These are phyloP conservation scores for Chlamydomonas schloesseri DNA, from an alignment of 139 green algal genomes.

Conservation along the genomic window DNA sequence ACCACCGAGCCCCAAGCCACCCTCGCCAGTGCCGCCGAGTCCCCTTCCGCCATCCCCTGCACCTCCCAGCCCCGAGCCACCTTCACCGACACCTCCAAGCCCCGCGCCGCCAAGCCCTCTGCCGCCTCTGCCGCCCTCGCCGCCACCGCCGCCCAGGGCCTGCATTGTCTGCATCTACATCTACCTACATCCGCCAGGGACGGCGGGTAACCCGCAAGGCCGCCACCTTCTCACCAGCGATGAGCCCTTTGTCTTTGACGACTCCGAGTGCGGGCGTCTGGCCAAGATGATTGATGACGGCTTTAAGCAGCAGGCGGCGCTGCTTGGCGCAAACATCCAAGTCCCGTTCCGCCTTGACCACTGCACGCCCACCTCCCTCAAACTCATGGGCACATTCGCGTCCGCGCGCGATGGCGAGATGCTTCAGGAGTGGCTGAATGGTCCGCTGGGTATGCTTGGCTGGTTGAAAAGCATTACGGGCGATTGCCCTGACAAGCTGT, in stretches of 20 bases:
- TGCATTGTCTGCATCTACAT: background rate
- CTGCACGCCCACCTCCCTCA: background rate
- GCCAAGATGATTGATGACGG: background rate
- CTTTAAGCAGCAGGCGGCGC: background rate
- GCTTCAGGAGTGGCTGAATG: background rate
- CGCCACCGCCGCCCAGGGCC: background rate
- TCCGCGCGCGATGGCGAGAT: background rate
- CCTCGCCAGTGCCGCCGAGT: too few relatives aligned
- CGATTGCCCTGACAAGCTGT: background rate
- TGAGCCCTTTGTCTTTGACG: background rate
- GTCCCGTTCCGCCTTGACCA: background rate
- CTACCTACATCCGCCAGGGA: background rate
- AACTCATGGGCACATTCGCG: background rate
- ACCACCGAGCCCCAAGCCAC: too few relatives aligned
- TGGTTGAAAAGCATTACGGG: slow-evolving; percentile 2
- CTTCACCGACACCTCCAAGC: too few relatives aligned
- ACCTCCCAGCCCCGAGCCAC: too few relatives aligned
- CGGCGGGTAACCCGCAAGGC: background rate
- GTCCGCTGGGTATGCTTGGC: background rate
- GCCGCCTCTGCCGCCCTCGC: background rate
- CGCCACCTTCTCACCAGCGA: background rate
- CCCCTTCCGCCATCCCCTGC: too few relatives aligned
- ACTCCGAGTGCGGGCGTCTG: background rate
- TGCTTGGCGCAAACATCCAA: background rate
- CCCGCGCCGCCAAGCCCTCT: too few relatives aligned